Conservation (phyloP, 179 eudicot species). For the Silene noctiflora region DNA sequence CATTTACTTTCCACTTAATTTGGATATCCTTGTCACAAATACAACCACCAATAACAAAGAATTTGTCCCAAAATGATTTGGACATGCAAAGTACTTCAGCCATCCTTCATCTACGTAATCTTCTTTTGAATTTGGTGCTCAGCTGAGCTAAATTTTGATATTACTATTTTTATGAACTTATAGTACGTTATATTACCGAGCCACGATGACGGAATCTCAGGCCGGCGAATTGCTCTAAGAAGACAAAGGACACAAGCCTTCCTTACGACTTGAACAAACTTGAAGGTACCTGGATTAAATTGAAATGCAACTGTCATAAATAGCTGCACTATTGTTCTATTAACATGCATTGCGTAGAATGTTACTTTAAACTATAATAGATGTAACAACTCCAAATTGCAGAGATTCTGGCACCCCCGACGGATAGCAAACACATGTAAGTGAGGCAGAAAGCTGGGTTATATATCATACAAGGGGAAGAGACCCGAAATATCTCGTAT, state of each 20-base stretch:
- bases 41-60: too few species aligned
- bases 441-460: too few species aligned
- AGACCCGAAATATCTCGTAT: neutral
- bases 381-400: too few species aligned
- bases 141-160: neutral
- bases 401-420: too few species aligned
- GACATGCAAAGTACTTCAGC: too few species aligned
- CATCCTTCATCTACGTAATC: too few species aligned
- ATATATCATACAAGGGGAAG: too few species aligned
- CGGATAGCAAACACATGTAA: too few species aligned
- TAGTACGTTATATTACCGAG: neutral
- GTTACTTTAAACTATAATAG: too few species aligned
- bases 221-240: neutral
- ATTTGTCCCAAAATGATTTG: too few species aligned
- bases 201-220: neutral
- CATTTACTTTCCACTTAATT: neutral
- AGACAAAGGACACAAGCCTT: neutral
- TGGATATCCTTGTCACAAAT: neutral
- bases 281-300: conserved; percentile 34
- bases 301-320: neutral
- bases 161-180: too few species aligned
- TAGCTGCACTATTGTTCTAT: neutral
- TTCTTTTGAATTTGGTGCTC: neutral
- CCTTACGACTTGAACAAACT: conserved; percentile 35
- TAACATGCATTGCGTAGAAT: too few species aligned